phyloP scores from a whole-genome alignment of 169 alveolate genomes.

The Eimeria sp. region DNA sequence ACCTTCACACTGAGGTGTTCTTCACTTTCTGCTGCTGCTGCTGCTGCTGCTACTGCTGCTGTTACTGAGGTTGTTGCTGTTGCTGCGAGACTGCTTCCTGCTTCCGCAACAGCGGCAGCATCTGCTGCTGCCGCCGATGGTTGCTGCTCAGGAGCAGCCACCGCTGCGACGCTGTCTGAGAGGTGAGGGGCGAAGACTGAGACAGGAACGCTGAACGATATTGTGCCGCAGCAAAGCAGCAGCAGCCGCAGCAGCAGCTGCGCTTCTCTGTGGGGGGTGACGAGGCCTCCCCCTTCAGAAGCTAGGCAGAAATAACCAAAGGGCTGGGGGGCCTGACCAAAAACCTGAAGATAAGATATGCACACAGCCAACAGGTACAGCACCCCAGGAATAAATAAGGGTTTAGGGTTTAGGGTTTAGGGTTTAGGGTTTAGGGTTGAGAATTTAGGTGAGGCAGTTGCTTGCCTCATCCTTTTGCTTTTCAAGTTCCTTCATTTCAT shows the following conservation, averaged over 20 bases:
- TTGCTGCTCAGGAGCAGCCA: neutral
- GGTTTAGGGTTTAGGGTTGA: neutral
- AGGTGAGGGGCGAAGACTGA: conserved; percentile 22
- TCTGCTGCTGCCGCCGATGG: neutral
- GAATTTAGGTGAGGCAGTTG: neutral
- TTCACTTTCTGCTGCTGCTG: neutral
- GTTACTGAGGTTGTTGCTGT: too few relatives aligned
- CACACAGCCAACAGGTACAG: neutral
- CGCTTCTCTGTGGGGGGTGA: neutral
- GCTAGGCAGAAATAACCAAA: conserved; percentile 33
- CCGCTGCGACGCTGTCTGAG: neutral
- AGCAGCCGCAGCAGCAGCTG: conserved; percentile 39
- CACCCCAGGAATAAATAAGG: too few relatives aligned
- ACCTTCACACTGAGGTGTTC: neutral
- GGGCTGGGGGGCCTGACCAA: conserved; percentile 49
- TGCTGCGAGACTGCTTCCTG: neutral
- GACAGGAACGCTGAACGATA: conserved; percentile 15
- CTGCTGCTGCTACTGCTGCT: neutral
- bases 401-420: neutral
- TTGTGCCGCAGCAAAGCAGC: conserved; percentile 68
- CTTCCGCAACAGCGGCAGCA: neutral
- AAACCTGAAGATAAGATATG: conserved; percentile 1
- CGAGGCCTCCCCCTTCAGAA: neutral
- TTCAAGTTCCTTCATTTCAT: conserved; percentile 8
- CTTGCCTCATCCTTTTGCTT: conserved; percentile 32